Conservation (phyloP, 805 yeast genomes). For the Diddensiella transvaalensis region DNA sequence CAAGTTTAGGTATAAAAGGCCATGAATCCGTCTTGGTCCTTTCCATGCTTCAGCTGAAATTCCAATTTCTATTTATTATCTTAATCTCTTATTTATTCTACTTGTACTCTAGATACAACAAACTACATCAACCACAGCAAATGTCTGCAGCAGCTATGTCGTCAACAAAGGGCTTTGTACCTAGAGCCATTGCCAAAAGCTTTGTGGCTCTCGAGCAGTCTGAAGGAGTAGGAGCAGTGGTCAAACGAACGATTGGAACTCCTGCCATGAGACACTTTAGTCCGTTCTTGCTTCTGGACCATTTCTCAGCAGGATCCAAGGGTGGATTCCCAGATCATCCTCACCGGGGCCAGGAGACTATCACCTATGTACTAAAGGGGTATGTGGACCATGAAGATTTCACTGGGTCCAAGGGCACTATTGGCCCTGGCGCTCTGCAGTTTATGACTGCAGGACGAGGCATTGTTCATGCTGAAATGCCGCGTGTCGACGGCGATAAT, state of each 20-base stretch:
- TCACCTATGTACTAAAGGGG: constrained; percentile 61
- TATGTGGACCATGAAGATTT: constrained; percentile 78
- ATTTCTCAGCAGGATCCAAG: constrained; percentile 58
- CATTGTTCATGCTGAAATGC: constrained; percentile 82
- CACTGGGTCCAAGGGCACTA: constrained; percentile 71
- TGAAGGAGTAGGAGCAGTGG: constrained; percentile 84
- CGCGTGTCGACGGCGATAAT: constrained; percentile 47
- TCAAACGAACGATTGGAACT: constrained; percentile 75
- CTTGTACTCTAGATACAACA: too few species aligned
- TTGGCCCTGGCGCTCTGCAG: constrained; percentile 78
- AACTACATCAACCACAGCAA: too few species aligned
- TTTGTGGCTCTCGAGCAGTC: constrained; percentile 63
- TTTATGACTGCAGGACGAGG: constrained; percentile 93
- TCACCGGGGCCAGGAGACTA: constrained; percentile 76
- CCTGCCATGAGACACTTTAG: constrained; percentile 63
- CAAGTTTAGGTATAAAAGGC: too few species aligned
- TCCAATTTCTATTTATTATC: too few species aligned
- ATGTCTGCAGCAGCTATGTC: background rate
- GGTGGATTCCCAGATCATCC: constrained; percentile 83
- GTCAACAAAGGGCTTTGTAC: constrained; percentile 16
- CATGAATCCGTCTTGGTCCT: too few species aligned
- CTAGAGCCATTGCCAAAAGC: constrained; percentile 48
- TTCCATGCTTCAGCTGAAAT: too few species aligned
- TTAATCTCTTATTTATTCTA: too few species aligned
- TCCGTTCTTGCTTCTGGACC: constrained; percentile 79